phyloP scores from a whole-genome alignment of 202 grass and related monocot genomes.

The Setaria viridis region DNA sequence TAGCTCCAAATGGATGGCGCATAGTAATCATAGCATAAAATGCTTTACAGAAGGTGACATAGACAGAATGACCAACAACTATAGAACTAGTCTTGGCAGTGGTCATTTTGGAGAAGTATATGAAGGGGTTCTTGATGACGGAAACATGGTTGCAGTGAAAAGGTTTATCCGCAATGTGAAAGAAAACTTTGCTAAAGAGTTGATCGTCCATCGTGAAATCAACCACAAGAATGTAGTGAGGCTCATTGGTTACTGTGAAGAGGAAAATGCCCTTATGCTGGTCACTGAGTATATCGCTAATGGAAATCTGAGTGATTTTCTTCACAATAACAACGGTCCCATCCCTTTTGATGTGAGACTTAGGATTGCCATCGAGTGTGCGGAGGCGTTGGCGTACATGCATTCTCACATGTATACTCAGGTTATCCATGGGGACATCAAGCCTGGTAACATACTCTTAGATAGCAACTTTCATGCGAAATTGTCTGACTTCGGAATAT shows the following conservation, averaged over 20 bases:
- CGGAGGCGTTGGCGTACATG: conserved; percentile 26
- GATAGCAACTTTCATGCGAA: background rate
- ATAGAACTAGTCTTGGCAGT: no score
- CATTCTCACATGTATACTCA: conserved; percentile 36
- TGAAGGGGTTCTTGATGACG: no score
- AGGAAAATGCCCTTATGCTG: conserved; percentile 13
- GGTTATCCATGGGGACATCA: conserved; percentile 33
- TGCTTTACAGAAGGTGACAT: no score
- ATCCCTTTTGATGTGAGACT: conserved; percentile 8
- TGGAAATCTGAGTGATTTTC: conserved; percentile 22
- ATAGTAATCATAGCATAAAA: no score
- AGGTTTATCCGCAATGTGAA: no score
- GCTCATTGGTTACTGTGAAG: conserved; percentile 10
- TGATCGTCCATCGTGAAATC: conserved; percentile 17
- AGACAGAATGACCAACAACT: no score
- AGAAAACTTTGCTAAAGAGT: no score
- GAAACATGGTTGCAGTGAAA: no score
- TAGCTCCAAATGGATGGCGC: no score
- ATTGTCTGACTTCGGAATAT: conserved; percentile 35
- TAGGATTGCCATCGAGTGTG: background rate
- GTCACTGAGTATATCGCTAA: conserved; percentile 10
- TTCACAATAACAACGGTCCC: background rate
- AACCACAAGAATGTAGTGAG: conserved; percentile 30
- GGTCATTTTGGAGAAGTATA: no score
- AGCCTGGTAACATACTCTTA: conserved; percentile 36